Conservation (phyloP, 495 filamentous ascomycete species). For the Xylaria scruposa region DNA sequence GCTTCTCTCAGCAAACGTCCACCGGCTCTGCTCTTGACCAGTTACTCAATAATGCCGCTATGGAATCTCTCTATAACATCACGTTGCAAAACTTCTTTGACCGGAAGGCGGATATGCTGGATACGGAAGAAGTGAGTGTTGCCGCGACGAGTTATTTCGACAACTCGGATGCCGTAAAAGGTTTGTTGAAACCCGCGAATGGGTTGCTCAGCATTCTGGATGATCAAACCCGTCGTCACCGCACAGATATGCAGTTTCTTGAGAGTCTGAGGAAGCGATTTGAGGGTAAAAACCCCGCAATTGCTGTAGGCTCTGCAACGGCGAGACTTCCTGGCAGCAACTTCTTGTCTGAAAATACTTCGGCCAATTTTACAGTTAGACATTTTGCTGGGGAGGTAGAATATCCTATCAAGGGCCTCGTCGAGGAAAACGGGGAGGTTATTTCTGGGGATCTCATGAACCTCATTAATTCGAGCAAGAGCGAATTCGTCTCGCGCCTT, state of each 20-base stretch:
- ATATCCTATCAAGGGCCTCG: slow-evolving; percentile 80
- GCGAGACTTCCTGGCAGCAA: slow-evolving; percentile 78
- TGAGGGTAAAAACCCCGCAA: slow-evolving; percentile 90
- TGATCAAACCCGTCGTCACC: slow-evolving; percentile 88
- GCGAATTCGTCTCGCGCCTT: slow-evolving; percentile 83
- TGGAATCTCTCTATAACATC: slow-evolving; percentile 89
- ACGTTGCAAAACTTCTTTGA: slow-evolving; percentile 96
- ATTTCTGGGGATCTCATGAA: slow-evolving; percentile 97
- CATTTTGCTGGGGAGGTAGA: slow-evolving; percentile 98
- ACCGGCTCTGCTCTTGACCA: slow-evolving; percentile 90
- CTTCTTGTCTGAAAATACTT: slow-evolving; percentile 77
- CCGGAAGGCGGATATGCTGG: slow-evolving; percentile 85
- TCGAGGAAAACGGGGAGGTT: slow-evolving; percentile 95
- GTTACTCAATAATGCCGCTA: slow-evolving; percentile 91
- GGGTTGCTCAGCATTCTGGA: slow-evolving; percentile 92
- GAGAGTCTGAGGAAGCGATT: slow-evolving; percentile 92
- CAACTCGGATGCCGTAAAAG: slow-evolving; percentile 91
- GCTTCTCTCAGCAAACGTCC: slow-evolving; percentile 81
- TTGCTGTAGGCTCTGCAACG: slow-evolving; percentile 71
- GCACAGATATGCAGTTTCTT: slow-evolving; percentile 85
- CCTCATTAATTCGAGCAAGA: slow-evolving; percentile 84
- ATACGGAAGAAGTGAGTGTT: slow-evolving; percentile 89
- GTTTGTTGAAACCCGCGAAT: slow-evolving; percentile 88
- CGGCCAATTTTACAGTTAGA: slow-evolving; percentile 84
- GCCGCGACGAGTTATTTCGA: slow-evolving; percentile 95